These are phyloP conservation scores for Domatiomyces globalis DNA, from an alignment of 2,329 filamentous ascomycete genomes.

Conservation along the genomic window DNA sequence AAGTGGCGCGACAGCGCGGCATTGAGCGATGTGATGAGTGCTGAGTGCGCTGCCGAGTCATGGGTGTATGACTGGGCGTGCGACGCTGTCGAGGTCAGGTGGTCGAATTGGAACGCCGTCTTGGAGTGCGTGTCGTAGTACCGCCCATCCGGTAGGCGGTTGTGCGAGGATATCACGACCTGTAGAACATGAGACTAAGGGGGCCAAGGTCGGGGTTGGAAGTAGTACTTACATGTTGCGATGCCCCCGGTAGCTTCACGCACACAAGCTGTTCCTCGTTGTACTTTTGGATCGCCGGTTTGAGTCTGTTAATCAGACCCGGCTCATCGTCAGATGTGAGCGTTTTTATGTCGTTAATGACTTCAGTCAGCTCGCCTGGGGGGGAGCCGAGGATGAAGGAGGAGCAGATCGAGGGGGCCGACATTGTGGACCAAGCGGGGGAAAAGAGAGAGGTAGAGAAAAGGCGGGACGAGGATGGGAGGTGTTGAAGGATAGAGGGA, in stretches of 20 bases:
- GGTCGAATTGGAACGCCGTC: conserved; percentile 79
- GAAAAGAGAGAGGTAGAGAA: background rate
- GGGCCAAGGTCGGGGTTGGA: background rate
- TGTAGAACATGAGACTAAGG: conserved; percentile 18
- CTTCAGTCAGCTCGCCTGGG: conserved; percentile 87
- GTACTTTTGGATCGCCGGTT: conserved; percentile 80
- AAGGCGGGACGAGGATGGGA: too few species aligned
- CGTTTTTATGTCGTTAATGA: conserved; percentile 73
- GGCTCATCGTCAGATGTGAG: conserved; percentile 55
- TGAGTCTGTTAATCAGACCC: conserved; percentile 55
- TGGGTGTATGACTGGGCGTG: conserved; percentile 63
- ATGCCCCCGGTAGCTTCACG: conserved; percentile 76
- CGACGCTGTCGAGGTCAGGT: conserved; percentile 73
- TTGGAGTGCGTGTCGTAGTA: conserved; percentile 87
- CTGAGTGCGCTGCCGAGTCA: conserved; percentile 35
- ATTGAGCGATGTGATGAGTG: conserved; percentile 57
- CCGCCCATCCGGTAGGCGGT: conserved; percentile 60
- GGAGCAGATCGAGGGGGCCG: conserved; percentile 48
- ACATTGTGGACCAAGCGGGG: conserved; percentile 21
- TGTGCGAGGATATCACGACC: conserved; percentile 74
- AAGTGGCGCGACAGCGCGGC: conserved; percentile 65
- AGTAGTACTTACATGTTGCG: conserved; percentile 47
- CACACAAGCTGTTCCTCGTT: conserved; percentile 89
- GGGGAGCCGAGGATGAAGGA: conserved; percentile 89
- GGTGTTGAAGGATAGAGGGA: too few species aligned